Base-by-base conservation (phyloP, 345 rosid genomes). In the Hibiscus trionum region DNA sequence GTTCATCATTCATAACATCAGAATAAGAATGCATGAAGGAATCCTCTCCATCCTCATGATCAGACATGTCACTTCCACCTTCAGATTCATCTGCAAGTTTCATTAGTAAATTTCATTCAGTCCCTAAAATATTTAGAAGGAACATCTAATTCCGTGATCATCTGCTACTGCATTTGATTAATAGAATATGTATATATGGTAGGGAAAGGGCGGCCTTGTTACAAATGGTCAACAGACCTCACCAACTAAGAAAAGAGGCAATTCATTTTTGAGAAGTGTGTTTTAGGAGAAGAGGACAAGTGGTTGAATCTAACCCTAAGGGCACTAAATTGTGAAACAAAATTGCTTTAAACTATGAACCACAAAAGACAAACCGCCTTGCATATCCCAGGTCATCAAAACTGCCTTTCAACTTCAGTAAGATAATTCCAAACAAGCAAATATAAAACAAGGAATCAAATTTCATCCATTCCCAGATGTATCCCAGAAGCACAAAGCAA, bases 1-100 rank as follows among this genome's bases (percentile, higher is more conserved):
- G 87, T 72, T 94, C 88, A 62, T 69, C 81, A 71, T 79, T 79
- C 85, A 94, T 74, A 77, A 83, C 94, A 77, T 86, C 86, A 3
- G 89, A 80, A 79, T 94, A 94, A 4, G 93, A 76, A 60, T 80
- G 74, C 86, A 86, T 77, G 77, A 90, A 91, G 47, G 33, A 55
- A 61, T 88, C 89, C 66, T 81, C 85, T 49, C 72, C 80, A 35
- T 82, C 87, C 71, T 75, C 87, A 67, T 56, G 65, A 66, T 71
- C 83, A 60, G 68, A 72, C 29, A 65, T 56, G 58, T 84, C 88
- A 78, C 81, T 78, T 35, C 80, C 87, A 58, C 80, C 85, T 75
- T 83, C 87, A 21, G 80, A 86, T 15, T 82, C 90, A 78, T 86
- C 93, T 88, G 83, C 14, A 16, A 17, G 72, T 16, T 53, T 61